Evolutionary conservation across 345 rosid genomes (phyloP).

Genomic region (Pugionium cornutum): DNA sequence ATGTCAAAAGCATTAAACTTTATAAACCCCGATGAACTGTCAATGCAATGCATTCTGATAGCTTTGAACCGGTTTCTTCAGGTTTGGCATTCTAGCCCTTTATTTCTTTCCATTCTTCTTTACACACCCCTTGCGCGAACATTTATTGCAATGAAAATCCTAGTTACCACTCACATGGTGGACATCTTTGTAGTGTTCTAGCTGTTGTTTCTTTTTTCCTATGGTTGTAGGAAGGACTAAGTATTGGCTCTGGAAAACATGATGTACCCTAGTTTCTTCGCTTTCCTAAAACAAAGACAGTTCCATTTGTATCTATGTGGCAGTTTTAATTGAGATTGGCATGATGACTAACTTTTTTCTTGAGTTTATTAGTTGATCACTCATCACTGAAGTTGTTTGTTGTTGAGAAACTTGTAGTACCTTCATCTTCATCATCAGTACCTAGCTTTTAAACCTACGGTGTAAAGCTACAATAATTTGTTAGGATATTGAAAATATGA

Average conservation of each 20-base stretch:
- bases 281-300: background rate
- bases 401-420: background rate
- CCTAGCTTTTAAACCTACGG: constrained; percentile 4
- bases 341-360: background rate
- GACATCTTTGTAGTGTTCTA: background rate
- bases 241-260: too few relatives aligned
- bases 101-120: background rate
- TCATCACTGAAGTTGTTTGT: background rate
- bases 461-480: constrained; percentile 8
- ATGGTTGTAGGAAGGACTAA: too few relatives aligned
- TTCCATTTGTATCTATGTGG: background rate
- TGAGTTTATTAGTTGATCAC: background rate
- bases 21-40: constrained; percentile 89
- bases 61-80: constrained; percentile 95
- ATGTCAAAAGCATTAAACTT: constrained; percentile 98
- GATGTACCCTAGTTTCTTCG: constrained; percentile 6
- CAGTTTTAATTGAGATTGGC: background rate
- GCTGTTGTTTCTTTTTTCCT: too few relatives aligned
- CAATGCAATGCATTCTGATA: constrained; percentile 92
- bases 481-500: constrained; percentile 4
- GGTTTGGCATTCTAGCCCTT: constrained; percentile 43
- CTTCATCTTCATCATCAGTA: background rate
- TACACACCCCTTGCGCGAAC: background rate
- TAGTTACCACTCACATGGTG: constrained; percentile 1
- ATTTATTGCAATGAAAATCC: background rate